A percentile compares a stretch with the other conserved stretches of the same genome.
Conservation (phyloP, 352 stramenopile genomes). For the Phytophthora litchii region DNA sequence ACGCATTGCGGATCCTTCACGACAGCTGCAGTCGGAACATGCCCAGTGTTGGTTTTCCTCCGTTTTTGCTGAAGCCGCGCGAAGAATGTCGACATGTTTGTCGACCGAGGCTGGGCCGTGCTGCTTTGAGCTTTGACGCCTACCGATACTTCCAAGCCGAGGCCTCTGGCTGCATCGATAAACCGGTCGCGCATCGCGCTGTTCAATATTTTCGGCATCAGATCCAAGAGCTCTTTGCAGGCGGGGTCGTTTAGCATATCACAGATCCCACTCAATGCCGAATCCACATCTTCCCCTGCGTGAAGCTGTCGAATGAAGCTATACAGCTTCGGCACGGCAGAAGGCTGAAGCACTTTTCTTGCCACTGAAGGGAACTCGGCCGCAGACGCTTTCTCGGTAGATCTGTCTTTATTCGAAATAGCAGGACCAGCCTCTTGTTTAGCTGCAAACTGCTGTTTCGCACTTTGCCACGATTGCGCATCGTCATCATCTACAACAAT, state of each 20-base stretch:
- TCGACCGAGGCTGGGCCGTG: conserved; percentile 7
- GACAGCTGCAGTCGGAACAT: conserved; percentile 47
- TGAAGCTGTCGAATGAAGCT: conserved; percentile 65
- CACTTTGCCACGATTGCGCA: conserved; percentile 35
- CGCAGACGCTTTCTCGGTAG: conserved; percentile 27
- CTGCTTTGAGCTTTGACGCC: conserved; percentile 4
- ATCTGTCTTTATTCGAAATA: conserved; percentile 7
- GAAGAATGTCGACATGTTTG: conserved; percentile 58
- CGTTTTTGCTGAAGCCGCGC: conserved; percentile 71
- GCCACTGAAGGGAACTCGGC: conserved; percentile 58
- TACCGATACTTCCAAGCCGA: conserved; percentile 42
- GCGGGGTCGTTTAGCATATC: conserved; percentile 47
- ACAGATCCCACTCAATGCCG: conserved; percentile 51
- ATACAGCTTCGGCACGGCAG: conserved; percentile 63
- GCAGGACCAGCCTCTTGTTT: conserved; percentile 10
- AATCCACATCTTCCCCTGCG: conserved; percentile 44
- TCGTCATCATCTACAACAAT: conserved; percentile 28
- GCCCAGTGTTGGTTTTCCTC: conserved; percentile 46
- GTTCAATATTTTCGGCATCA: conserved; percentile 73
- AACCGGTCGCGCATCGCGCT: conserved; percentile 51
- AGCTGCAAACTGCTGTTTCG: conserved; percentile 40
- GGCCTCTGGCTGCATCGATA: conserved; percentile 41
- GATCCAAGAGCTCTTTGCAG: conserved; percentile 56
- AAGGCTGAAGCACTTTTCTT: conserved; percentile 51
- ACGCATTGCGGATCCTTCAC: conserved; percentile 84